phyloP scores from a whole-genome alignment of 1,284 basidiomycete species.

The Ganoderma meredithae region DNA sequence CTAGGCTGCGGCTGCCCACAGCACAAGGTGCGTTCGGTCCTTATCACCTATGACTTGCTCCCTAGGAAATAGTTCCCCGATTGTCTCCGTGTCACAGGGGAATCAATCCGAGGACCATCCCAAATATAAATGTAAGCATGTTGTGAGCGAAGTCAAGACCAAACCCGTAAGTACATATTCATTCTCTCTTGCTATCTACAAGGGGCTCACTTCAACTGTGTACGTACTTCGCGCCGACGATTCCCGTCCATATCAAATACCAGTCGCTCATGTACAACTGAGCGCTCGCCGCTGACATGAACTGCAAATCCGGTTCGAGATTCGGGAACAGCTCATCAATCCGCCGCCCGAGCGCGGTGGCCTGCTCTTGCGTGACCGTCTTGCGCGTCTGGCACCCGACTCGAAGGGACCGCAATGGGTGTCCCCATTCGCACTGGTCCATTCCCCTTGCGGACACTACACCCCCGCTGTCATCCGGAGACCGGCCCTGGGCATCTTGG shows the following conservation, averaged over 20 bases:
- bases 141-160: not conserved
- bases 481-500: not conserved
- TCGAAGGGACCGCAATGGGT: conserved; percentile 18
- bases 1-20: not conserved
- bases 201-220: not conserved
- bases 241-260: conserved; percentile 24
- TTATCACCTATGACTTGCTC: too few relatives aligned
- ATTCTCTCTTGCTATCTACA: not conserved
- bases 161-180: not conserved
- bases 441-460: not conserved
- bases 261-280: conserved; percentile 20
- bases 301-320: conserved; percentile 15
- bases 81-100: not conserved
- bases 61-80: too few relatives aligned
- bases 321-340: conserved; percentile 22
- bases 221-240: conserved; percentile 10
- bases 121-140: too few relatives aligned
- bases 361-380: conserved; percentile 10
- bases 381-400: conserved; percentile 17
- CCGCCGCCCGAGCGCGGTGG: conserved; percentile 8
- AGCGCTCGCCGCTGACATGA: conserved; percentile 14
- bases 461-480: conserved; percentile 1
- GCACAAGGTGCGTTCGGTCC: not conserved
- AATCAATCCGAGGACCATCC: not conserved
- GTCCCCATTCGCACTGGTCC: conserved; percentile 4